These are phyloP conservation scores for Nicotiana obtusifolia DNA, from an alignment of 257 asterid genomes.

Conservation along the genomic window DNA sequence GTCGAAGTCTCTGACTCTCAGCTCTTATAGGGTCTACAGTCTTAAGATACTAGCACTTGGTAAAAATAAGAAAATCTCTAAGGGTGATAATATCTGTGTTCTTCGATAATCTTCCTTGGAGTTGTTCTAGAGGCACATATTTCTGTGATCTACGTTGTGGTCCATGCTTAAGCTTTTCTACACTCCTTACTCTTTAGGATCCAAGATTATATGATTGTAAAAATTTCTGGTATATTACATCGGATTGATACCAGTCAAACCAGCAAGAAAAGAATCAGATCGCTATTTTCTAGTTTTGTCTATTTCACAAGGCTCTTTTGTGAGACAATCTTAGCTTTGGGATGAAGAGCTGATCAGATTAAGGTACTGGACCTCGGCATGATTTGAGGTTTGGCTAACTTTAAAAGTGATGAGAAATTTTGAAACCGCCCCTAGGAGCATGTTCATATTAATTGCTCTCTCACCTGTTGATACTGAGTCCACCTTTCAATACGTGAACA, in stretches of 20 bases:
- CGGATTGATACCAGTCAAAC: too few species aligned
- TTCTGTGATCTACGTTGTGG: too few species aligned
- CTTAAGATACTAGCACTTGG: not conserved
- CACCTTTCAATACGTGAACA: not conserved
- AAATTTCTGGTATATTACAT: not conserved
- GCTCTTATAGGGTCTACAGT: not conserved
- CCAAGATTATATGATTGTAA: not conserved
- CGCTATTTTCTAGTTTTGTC: too few species aligned
- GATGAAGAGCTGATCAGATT: not conserved
- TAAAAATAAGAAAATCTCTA: not conserved
- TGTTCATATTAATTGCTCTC: not conserved
- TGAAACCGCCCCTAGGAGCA: not conserved
- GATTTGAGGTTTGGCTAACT: not conserved
- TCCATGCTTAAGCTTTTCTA: not conserved
- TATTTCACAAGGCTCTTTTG: not conserved
- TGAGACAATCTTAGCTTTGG: not conserved
- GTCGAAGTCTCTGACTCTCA: not conserved
- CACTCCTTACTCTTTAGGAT: not conserved
- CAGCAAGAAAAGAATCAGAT: too few species aligned
- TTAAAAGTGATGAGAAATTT: too few species aligned
- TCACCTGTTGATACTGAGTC: not conserved
- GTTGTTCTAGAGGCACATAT: too few species aligned
- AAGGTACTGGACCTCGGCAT: not conserved
- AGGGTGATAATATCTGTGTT: not conserved
- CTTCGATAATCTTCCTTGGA: not conserved